Evolutionary conservation across 2,329 filamentous ascomycete species (phyloP).

Genomic region (Fonsecaea erecta): DNA sequence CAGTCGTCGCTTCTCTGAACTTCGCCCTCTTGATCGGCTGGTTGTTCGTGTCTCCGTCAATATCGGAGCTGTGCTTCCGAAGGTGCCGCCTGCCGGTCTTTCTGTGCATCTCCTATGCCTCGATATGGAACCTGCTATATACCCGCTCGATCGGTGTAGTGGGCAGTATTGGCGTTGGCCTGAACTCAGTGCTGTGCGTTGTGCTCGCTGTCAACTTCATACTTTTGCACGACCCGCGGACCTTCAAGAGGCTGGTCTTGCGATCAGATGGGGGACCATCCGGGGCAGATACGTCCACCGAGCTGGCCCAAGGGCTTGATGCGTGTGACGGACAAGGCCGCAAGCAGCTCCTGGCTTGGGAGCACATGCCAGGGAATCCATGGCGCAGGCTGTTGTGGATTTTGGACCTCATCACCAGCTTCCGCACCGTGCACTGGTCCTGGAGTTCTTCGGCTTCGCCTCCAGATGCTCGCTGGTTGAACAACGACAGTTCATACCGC

Average conservation of each 20-base stretch:
- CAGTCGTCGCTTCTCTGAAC: slow-evolving; percentile 7
- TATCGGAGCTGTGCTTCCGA: slow-evolving; percentile 1
- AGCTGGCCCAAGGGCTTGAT: not conserved
- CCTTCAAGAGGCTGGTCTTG: slow-evolving; percentile 2
- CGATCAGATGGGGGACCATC: not conserved
- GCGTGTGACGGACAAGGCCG: too few relatives aligned
- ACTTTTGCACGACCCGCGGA: slow-evolving; percentile 5
- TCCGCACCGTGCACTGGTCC: slow-evolving; percentile 9
- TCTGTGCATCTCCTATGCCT: not conserved
- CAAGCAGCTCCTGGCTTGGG: slow-evolving; percentile 1
- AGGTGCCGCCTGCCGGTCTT: slow-evolving; percentile 3
- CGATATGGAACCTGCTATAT: slow-evolving; percentile 4
- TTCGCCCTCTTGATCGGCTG: slow-evolving; percentile 6
- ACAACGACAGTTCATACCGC: not conserved
- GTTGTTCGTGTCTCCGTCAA: not conserved
- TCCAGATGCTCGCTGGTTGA: not conserved
- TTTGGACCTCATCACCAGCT: slow-evolving; percentile 4
- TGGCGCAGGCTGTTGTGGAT: slow-evolving; percentile 1
- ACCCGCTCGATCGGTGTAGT: slow-evolving; percentile 6
- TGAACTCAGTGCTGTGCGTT: slow-evolving; percentile 5
- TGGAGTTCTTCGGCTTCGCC: slow-evolving; percentile 8
- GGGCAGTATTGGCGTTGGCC: slow-evolving; percentile 7
- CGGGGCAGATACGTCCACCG: not conserved
- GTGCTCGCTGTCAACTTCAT: slow-evolving; percentile 10
- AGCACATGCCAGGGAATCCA: not conserved